Evolutionary conservation across 1,284 basidiomycete species (phyloP).

Genomic region (Ustilago curta): DNA sequence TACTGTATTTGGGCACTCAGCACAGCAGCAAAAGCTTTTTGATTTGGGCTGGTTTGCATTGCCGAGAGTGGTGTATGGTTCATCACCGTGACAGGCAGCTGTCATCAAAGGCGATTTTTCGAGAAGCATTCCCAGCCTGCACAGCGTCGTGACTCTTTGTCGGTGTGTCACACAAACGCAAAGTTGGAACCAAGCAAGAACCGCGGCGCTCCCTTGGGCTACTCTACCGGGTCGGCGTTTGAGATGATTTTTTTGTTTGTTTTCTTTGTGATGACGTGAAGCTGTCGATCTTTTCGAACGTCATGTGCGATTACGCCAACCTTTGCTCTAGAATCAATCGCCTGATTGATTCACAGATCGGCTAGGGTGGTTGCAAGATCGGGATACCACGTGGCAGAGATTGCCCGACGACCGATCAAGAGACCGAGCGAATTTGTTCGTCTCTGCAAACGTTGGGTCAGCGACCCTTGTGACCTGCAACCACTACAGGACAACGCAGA

Average conservation of each 20-base stretch:
- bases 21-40: background rate
- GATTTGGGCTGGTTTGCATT: conserved; percentile 4
- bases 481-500: background rate
- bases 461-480: conserved; percentile 1
- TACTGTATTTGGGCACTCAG: too few species aligned
- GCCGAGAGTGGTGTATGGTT: conserved; percentile 1
- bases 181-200: background rate
- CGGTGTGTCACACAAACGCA: background rate
- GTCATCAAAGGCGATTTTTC: too few species aligned
- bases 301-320: conserved; percentile 3
- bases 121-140: too few species aligned
- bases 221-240: background rate
- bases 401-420: conserved; percentile 17
- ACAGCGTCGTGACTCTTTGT: too few species aligned
- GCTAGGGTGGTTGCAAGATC: background rate
- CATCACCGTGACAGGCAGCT: background rate
- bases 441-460: background rate
- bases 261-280: conserved; percentile 6
- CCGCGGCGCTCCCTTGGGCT: too few species aligned
- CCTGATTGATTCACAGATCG: background rate
- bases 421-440: conserved; percentile 23
- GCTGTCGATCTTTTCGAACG: background rate
- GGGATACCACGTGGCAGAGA: conserved; percentile 1
- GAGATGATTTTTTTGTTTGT: background rate
- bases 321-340: background rate